Base-by-base conservation (phyloP, 176 grass and related monocot species). In the Bolboschoenus planiculmis region DNA sequence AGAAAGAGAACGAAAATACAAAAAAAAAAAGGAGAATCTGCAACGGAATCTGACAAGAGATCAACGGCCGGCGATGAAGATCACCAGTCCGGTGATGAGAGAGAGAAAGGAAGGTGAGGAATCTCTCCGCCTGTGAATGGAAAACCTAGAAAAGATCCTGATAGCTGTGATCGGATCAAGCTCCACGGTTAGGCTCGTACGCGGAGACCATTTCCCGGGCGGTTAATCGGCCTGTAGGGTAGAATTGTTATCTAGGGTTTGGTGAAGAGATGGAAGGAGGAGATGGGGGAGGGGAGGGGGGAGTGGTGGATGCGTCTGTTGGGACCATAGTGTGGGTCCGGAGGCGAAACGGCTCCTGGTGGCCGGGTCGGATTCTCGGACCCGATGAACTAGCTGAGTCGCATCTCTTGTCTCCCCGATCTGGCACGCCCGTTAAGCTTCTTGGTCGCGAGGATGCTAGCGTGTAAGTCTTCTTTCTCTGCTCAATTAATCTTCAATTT, bases 291-390 rank as follows among this genome's bases (percentile, higher is more conserved):
- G 79, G 85, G 72, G 90, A 94, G 81, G 90, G 85, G 42, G 92
- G 85, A 56, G 90, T 59, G 24, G 88, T 85, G 84, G 93, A 91
- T 57, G 91, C 87, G 82, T 91, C 89, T 27, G 90, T 93, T 42
- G 96, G 96, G 84, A 95, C 92, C 61, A 98, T 98, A 86, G 92
- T 98, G 7, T 98, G 96, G 96, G 96, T 98, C 55, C 88, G 92
- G n/a, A 89, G 96, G 82, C 86, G 96, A 87, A 98, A 98, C 56
- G 96, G 96, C 20, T 98, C 96, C 0, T 98, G 96, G 96, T 98
- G 96, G 96, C 96, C 96, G 2, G 92, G 96, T 55, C 89, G 96
- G 89, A 98, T 98, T 84, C 89, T 98, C 21, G 92, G 92, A 15
- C 86, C 89, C 0, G 87, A 91, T 27, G 96, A 98, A 79, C 90